Evolutionary conservation across 305 asterid species (phyloP).

Genomic region (Coffea humblotiana): DNA sequence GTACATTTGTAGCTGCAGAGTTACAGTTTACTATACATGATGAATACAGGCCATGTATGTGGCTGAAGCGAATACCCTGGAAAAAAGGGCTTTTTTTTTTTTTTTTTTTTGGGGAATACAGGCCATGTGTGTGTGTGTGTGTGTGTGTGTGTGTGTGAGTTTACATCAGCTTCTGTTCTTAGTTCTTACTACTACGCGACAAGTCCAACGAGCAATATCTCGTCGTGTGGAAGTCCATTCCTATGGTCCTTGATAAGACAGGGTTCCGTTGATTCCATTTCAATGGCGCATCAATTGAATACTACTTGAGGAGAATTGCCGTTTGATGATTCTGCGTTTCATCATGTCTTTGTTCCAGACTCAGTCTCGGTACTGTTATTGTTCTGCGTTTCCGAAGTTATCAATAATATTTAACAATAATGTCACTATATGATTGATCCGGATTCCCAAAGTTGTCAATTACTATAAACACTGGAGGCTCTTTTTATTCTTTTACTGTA

Average conservation of each 20-base stretch:
- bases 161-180: too few species aligned
- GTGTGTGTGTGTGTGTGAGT: too few species aligned
- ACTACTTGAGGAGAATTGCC: neutral
- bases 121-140: too few species aligned
- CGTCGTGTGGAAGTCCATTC: neutral
- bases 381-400: too few species aligned
- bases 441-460: too few species aligned
- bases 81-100: neutral
- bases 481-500: too few species aligned
- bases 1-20: conserved; percentile 45
- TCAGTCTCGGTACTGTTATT: too few species aligned
- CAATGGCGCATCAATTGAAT: neutral
- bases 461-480: too few species aligned
- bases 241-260: neutral
- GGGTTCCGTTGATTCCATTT: neutral
- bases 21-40: conserved; percentile 5
- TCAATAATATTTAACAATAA: too few species aligned
- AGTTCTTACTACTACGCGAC: neutral
- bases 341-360: neutral
- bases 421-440: too few species aligned
- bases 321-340: neutral
- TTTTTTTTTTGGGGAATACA: neutral
- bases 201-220: neutral
- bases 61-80: neutral
- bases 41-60: conserved; percentile 11